Evolutionary conservation across 73 alveolate species (phyloP).

Genomic region (Diophrys sp.): DNA sequence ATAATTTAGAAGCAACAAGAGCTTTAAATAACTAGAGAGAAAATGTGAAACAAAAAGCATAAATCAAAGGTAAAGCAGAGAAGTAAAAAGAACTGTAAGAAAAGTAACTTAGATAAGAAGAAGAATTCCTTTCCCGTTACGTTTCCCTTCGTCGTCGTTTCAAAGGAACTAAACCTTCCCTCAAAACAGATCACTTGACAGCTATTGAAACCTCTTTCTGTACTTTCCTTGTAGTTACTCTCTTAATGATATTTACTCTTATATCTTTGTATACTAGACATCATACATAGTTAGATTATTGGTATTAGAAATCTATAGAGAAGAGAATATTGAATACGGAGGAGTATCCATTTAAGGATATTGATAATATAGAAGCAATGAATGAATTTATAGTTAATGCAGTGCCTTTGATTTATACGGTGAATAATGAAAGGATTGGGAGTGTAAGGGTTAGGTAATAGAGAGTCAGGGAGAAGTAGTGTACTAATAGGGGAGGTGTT

Average conservation of each 20-base stretch:
- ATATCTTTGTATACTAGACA: background rate
- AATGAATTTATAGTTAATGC: background rate
- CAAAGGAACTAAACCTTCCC: background rate
- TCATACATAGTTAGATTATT: background rate
- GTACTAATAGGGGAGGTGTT: background rate
- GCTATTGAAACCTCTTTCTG: constrained; percentile 9
- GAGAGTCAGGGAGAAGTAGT: background rate
- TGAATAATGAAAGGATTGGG: background rate
- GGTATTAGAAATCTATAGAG: background rate
- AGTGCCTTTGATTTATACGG: background rate
- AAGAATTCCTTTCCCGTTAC: background rate
- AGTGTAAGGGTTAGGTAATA: background rate
- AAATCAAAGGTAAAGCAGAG: background rate
- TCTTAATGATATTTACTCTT: background rate
- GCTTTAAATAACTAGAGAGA: constrained; percentile 4
- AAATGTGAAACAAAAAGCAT: background rate
- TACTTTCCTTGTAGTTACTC: constrained; percentile 3
- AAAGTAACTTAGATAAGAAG: background rate
- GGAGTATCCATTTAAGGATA: background rate
- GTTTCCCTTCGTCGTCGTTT: background rate
- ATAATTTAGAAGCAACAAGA: background rate
- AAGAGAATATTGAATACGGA: background rate
- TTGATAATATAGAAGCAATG: background rate
- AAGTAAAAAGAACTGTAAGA: background rate
- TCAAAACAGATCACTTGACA: background rate